These are phyloP conservation scores for Penicillium macrosclerotiorum DNA, from an alignment of 495 filamentous ascomycete genomes.

Conservation along the genomic window DNA sequence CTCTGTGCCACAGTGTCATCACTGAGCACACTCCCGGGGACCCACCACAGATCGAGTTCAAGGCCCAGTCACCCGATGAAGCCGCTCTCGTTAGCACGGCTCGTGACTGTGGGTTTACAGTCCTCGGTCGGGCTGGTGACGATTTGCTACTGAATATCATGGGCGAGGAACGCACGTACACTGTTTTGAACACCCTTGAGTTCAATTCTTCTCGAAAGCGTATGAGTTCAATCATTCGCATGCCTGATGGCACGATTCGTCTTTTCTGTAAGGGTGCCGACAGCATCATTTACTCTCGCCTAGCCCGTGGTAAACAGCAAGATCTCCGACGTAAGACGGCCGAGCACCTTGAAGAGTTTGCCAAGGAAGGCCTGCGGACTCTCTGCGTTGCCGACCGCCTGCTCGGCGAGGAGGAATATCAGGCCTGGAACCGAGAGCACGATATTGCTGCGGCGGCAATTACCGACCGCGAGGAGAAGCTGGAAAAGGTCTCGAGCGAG, in stretches of 20 bases:
- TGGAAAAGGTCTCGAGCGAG: conserved; percentile 82
- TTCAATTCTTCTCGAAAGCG: conserved; percentile 97
- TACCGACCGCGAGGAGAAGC: conserved; percentile 85
- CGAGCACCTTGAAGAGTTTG: conserved; percentile 94
- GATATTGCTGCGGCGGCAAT: conserved; percentile 84
- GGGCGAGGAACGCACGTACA: conserved; percentile 79
- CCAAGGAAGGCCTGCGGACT: conserved; percentile 90
- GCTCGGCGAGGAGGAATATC: conserved; percentile 83
- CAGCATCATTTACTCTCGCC: conserved; percentile 92
- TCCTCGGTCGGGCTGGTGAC: conserved; percentile 75
- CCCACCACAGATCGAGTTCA: conserved; percentile 88
- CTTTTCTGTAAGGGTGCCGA: conserved; percentile 98
- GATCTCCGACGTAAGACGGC: conserved; percentile 82
- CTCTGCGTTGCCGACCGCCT: conserved; percentile 90
- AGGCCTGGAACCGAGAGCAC: conserved; percentile 79
- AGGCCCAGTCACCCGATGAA: conserved; percentile 96
- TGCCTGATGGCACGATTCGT: conserved; percentile 90
- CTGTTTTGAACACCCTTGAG: conserved; percentile 90
- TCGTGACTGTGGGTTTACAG: conserved; percentile 93
- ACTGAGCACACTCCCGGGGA: conserved; percentile 86
- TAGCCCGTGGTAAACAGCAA: conserved; percentile 79
- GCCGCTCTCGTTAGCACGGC: conserved; percentile 93
- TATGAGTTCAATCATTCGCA: conserved; percentile 96
- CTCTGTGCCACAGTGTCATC: conserved; percentile 94
- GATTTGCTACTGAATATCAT: conserved; percentile 82